Conservation (phyloP, 306 rosid genomes). For the Cucumis hystrix region DNA sequence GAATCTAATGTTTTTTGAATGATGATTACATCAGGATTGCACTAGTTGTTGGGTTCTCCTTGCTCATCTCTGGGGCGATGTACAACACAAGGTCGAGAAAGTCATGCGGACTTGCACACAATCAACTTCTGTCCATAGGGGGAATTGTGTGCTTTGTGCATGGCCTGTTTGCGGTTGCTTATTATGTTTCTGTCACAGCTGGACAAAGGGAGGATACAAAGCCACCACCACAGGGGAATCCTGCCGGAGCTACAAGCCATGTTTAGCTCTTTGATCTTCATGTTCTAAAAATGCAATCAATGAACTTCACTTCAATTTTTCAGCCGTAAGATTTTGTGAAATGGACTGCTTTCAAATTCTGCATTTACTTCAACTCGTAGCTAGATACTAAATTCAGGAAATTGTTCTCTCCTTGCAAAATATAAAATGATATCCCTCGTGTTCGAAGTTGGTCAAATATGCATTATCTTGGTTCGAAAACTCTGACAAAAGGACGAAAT, state of each 20-base stretch:
- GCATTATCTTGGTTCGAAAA: not conserved
- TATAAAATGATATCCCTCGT: not conserved
- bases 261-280: not conserved
- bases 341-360: not conserved
- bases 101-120: slow-evolving; percentile 44
- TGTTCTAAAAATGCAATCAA: not conserved
- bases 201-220: slow-evolving; percentile 20
- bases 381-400: not conserved
- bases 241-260: not conserved
- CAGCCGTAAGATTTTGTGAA: not conserved
- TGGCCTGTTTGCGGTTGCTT: slow-evolving; percentile 40
- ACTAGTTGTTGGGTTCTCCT: slow-evolving; percentile 29
- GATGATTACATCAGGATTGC: slow-evolving; percentile 26
- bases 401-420: not conserved
- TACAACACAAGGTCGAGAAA: slow-evolving; percentile 54
- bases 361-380: not conserved
- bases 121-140: slow-evolving; percentile 46
- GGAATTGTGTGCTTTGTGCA: slow-evolving; percentile 76
- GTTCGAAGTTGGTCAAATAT: not conserved
- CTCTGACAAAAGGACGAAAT: not conserved
- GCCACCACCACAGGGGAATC: not conserved
- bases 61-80: slow-evolving; percentile 46
- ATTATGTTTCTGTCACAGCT: slow-evolving; percentile 39
- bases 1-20: not conserved
- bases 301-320: not conserved